These are phyloP conservation scores for Fusarium lyarnte DNA, from an alignment of 2,329 filamentous ascomycete species.

Conservation along the genomic window DNA sequence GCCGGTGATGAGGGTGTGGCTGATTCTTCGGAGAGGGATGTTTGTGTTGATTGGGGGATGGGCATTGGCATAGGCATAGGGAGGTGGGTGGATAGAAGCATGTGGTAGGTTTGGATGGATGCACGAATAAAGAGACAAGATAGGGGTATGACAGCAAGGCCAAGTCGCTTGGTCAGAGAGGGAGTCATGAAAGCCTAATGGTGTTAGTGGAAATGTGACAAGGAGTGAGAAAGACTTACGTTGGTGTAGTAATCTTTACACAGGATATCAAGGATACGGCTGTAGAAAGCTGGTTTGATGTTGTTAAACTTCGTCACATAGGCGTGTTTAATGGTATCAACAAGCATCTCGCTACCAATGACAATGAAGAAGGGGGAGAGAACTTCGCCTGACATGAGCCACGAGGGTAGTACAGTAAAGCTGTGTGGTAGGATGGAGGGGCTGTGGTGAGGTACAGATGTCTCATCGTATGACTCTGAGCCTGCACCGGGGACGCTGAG, in stretches of 20 bases:
- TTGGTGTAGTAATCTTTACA: constrained; percentile 99
- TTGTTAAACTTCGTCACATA: constrained; percentile 99
- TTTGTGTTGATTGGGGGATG: constrained; percentile 70
- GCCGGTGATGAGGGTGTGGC: constrained; percentile 74
- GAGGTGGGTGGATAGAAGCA: constrained; percentile 92
- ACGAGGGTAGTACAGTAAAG: constrained; percentile 88
- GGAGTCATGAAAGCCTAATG: constrained; percentile 85
- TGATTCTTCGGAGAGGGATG: constrained; percentile 72
- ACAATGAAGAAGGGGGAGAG: constrained; percentile 94
- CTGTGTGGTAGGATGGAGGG: constrained; percentile 86
- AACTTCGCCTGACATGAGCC: constrained; percentile 81
- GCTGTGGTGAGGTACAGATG: constrained; percentile 69
- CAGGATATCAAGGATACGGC: constrained; percentile 88
- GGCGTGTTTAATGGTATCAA: constrained; percentile 96
- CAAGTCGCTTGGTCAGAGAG: constrained; percentile 87
- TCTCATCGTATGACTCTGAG: constrained; percentile 57
- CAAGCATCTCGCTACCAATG: constrained; percentile 93
- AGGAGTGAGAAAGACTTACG: constrained; percentile 56
- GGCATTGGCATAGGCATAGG: constrained; percentile 78
- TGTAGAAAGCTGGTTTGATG: constrained; percentile 89
- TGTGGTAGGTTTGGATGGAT: constrained; percentile 95
- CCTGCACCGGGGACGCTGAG: constrained; percentile 71
- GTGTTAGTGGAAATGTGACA: constrained; percentile 17
- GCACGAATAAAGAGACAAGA: constrained; percentile 96
- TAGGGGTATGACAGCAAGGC: constrained; percentile 89